These are phyloP conservation scores for Cutaneotrichosporon dermatis DNA, from an alignment of 1,284 basidiomycete species.

Conservation along the genomic window DNA sequence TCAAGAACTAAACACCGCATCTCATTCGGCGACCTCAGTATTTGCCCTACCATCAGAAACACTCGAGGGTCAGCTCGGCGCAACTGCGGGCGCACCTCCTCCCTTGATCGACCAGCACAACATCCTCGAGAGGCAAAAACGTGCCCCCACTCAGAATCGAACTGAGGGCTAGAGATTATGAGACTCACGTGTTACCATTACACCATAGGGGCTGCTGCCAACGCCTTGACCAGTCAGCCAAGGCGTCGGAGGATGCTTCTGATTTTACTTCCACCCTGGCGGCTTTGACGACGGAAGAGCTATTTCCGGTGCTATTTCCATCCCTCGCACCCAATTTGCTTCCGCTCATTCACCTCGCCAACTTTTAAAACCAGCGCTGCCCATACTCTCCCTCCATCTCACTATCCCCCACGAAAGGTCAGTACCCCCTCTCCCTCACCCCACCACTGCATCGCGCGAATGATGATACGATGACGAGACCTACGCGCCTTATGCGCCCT, in stretches of 20 bases:
- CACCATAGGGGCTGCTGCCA: slow-evolving; percentile 1
- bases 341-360: neutral
- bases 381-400: neutral
- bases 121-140: neutral
- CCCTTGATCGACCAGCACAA: too few species aligned
- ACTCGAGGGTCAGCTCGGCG: too few species aligned
- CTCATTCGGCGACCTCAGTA: too few species aligned
- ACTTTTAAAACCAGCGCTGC: neutral
- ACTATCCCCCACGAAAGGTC: slow-evolving; percentile 1
- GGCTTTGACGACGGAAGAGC: too few species aligned
- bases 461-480: slow-evolving; percentile 49
- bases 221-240: neutral
- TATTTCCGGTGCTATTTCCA: neutral
- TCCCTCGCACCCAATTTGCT: neutral
- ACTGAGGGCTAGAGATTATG: slow-evolving; percentile 9
- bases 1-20: too few species aligned
- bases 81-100: too few species aligned
- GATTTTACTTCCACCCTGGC: too few species aligned
- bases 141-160: slow-evolving; percentile 7
- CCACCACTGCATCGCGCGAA: slow-evolving; percentile 9
- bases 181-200: slow-evolving; percentile 9
- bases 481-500: slow-evolving; percentile 22
- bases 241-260: too few species aligned
- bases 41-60: too few species aligned
- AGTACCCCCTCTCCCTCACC: neutral